These are phyloP conservation scores for Neurospora sp. DNA, from an alignment of 2,329 filamentous ascomycete genomes.

Conservation along the genomic window DNA sequence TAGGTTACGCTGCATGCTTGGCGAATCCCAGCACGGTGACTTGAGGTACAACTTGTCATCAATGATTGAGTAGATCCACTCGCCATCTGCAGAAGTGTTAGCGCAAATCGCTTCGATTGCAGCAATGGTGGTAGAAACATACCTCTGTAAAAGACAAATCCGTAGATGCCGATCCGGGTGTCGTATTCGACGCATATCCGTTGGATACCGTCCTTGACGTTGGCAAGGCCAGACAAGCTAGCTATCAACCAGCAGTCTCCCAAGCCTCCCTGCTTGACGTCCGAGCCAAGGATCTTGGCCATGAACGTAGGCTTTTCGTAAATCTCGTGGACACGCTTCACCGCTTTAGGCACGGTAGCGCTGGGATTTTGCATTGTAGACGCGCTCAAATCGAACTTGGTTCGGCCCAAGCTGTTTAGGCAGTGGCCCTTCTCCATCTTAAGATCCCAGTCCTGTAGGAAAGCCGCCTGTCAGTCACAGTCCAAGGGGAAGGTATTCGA, in stretches of 20 bases:
- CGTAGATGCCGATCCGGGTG: conserved; percentile 70
- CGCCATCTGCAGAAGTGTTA: conserved; percentile 48
- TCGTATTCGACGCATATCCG: conserved; percentile 68
- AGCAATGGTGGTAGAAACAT: conserved; percentile 9
- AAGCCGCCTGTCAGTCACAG: conserved; percentile 4
- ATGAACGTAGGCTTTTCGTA: conserved; percentile 65
- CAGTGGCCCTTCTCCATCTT: conserved; percentile 51
- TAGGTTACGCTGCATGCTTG: conserved; percentile 61
- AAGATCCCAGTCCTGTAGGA: conserved; percentile 51
- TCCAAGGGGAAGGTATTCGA: not conserved
- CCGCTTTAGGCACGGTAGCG: conserved; percentile 54
- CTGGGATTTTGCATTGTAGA: conserved; percentile 35
- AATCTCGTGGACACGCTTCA: conserved; percentile 66
- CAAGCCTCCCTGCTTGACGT: conserved; percentile 66
- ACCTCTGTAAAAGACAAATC: conserved; percentile 75
- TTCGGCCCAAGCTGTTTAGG: conserved; percentile 41
- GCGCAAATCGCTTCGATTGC: not conserved
- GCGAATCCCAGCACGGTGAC: conserved; percentile 73
- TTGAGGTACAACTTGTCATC: conserved; percentile 85
- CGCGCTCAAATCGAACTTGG: conserved; percentile 41
- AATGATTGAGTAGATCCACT: conserved; percentile 86
- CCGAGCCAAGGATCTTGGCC: conserved; percentile 54
- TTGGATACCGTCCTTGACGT: conserved; percentile 60
- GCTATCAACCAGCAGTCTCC: conserved; percentile 84
- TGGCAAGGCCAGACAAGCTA: conserved; percentile 65